Evolutionary conservation across 768 basidiomycete species (phyloP), one percentile per base, ranked within the genome.

Genomic region (Tricholoma furcatifolium): DNA sequence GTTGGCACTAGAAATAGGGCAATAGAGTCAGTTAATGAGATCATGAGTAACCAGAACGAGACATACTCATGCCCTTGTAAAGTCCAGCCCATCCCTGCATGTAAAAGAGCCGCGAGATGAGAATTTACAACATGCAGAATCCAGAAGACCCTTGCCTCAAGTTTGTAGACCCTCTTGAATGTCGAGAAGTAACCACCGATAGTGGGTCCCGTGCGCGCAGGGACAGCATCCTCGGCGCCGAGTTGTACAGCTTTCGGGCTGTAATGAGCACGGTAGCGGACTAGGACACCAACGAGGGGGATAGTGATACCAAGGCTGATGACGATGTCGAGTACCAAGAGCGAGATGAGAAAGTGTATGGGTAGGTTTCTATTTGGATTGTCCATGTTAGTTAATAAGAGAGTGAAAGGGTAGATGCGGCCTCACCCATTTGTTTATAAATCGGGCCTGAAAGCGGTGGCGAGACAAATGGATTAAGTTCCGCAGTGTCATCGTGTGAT

Each of bases 191-290:
- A 89, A 1, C 84, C 82, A 10, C 77, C 78, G 49, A 92, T 76
- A 7, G 85, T 76, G 54, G 90, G 90, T 4, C 84, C 85, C 3
- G 86, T 84, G 57, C 87, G 82, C 0, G 87, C 80, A 62, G 82
- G 76, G 7, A 79, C 83, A 42, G 76, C 82, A 20, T 88, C 87
- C 23, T 48, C 55, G n/a, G 77, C 71, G 64, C 90, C 88, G 23
- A 92, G 76, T 47, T 84, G 86, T 31, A 93, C 79, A 30, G 85
- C 87, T 65, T 86, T 88, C 1, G 91, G 90, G 60, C 86, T 89
- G 72, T 87, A 92, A 63, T 92, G 89, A 17, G 87, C 87, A 67
- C 91, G 76, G 63, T 88, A 83, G 45, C 88, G 77, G 4, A 91
- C 83, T 10, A 91, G 73, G 9, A 83, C 73, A 2, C 88, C 88